These are phyloP conservation scores for Agaricus subrufescens DNA, from an alignment of 768 basidiomycete species.

Conservation along the genomic window DNA sequence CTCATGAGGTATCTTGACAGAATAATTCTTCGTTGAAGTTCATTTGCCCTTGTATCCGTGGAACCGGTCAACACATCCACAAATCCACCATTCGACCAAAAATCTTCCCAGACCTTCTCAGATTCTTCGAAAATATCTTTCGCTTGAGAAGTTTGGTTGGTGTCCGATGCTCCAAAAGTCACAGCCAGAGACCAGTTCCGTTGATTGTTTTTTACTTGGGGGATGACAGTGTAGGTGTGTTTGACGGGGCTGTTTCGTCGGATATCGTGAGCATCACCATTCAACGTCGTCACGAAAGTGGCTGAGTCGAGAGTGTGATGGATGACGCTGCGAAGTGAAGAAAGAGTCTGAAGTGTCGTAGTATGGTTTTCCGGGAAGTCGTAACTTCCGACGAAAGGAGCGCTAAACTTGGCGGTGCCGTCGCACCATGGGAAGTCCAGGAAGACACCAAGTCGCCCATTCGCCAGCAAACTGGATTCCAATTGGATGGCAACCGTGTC, in stretches of 20 bases:
- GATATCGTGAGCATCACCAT: constrained; percentile 34
- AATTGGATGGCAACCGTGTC: constrained; percentile 38
- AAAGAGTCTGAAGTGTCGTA: constrained; percentile 26
- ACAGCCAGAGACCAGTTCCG: constrained; percentile 32
- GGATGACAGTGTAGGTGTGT: constrained; percentile 45
- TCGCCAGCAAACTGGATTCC: constrained; percentile 33
- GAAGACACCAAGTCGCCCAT: constrained; percentile 40
- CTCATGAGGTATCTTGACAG: constrained; percentile 52
- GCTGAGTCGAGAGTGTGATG: constrained; percentile 35
- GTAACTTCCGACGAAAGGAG: constrained; percentile 54
- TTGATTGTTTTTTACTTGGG: constrained; percentile 15
- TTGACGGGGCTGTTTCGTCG: constrained; percentile 34
- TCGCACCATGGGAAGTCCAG: constrained; percentile 62
- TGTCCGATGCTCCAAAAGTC: constrained; percentile 22
- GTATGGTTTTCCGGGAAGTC: constrained; percentile 44
- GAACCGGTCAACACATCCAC: constrained; percentile 48
- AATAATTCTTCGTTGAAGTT: constrained; percentile 53
- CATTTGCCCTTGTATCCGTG: constrained; percentile 43
- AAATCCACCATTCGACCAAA: constrained; percentile 46
- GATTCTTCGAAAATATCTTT: constrained; percentile 29
- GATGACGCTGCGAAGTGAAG: constrained; percentile 29
- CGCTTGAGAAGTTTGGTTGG: constrained; percentile 17
- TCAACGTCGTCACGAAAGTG: constrained; percentile 39
- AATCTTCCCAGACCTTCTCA: constrained; percentile 35
- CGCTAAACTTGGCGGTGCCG: constrained; percentile 49